Base-by-base conservation (phyloP, 1,284 basidiomycete genomes). In the Coniferiporia sulphurascens region DNA sequence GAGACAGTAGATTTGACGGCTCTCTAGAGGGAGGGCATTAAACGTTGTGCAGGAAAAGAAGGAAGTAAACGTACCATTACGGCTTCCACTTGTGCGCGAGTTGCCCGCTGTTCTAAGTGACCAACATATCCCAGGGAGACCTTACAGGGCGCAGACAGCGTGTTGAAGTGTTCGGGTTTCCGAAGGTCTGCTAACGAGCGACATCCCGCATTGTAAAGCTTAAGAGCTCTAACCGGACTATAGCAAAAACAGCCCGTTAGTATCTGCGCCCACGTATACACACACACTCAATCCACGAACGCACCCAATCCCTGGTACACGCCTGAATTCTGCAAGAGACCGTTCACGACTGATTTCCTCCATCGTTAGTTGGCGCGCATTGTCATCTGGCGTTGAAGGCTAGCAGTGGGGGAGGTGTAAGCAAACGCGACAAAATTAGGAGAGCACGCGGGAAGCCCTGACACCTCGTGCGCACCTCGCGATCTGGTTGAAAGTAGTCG, bases 281-380 rank as follows among this genome's bases (percentile, higher is more conserved):
- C n/a, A n/a, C n/a, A n/a, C n/a, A n/a, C n/a, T n/a, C n/a, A n/a
- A n/a, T n/a, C n/a, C n/a, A n/a, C n/a, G n/a, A 21, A 57, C 59
- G 22, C 45, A 64, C 65, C 65, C 65, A 48, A 66, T 63, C 13
- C 65, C 65, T n/a, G 55, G 59, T 22, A 66, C 60, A 27, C 45
- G 32, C 53, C 58, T 59, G 17, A 66, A 56, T 15, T 60, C 48
- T 36, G 49, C 13, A n/a, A 65, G 48, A 10, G 54, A 50, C n/a
- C 32, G 35, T 48, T 61, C 54, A 54, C 58, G 35, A 52, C 58
- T 59, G 19, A 51, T 45, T 36, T 59, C 32, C n/a, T 58, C 58
- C 10, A 19, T 6, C n/a, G n/a, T n/a, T n/a, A n/a, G n/a, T n/a
- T n/a, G n/a, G n/a, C n/a, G n/a, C n/a, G n/a, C n/a, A n/a, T n/a